Percentiles rank a stretch among this genome's conserved stretches.
Conservation (phyloP, 169 alveolate genomes). For the Cystoisospora suis region DNA sequence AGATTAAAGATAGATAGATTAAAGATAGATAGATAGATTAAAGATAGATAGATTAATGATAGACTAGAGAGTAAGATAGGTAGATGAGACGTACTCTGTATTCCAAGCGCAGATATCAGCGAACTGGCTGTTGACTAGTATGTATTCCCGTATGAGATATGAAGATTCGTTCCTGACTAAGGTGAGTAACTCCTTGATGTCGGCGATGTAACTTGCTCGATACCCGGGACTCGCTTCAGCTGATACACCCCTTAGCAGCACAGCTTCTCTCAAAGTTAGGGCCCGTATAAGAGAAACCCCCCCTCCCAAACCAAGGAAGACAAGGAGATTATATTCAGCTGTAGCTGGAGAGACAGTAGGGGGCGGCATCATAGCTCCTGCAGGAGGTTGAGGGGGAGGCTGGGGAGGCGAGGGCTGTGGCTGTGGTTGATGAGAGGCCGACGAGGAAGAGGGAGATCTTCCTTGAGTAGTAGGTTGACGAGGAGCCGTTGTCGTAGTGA, state of each 20-base stretch:
- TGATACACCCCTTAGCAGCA: neutral
- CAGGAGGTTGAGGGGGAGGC: too few relatives aligned
- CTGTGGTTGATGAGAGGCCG: too few relatives aligned
- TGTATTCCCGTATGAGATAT: neutral
- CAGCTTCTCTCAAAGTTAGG: neutral
- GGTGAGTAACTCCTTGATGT: neutral
- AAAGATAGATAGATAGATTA: too few relatives aligned
- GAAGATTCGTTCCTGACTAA: neutral
- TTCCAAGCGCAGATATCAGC: neutral
- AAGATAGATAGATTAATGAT: too few relatives aligned
- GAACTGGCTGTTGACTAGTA: neutral
- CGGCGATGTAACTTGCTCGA: neutral
- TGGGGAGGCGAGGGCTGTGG: too few relatives aligned
- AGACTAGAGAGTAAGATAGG: too few relatives aligned
- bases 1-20: too few relatives aligned
- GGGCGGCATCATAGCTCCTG: neutral
- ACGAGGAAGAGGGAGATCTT: too few relatives aligned
- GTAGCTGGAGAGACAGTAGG: conserved; percentile 13
- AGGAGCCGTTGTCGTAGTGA: too few relatives aligned
- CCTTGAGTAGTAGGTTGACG: too few relatives aligned
- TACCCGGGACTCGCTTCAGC: neutral
- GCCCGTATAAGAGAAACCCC: neutral
- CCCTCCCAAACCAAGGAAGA: conserved; percentile 22
- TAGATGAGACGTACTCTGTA: neutral
- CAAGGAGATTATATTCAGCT: neutral